Percentiles rank a stretch among this genome's conserved stretches.
These are phyloP conservation scores for Cytospora leucostoma DNA, from an alignment of 2,329 filamentous ascomycete species.

Conservation along the genomic window DNA sequence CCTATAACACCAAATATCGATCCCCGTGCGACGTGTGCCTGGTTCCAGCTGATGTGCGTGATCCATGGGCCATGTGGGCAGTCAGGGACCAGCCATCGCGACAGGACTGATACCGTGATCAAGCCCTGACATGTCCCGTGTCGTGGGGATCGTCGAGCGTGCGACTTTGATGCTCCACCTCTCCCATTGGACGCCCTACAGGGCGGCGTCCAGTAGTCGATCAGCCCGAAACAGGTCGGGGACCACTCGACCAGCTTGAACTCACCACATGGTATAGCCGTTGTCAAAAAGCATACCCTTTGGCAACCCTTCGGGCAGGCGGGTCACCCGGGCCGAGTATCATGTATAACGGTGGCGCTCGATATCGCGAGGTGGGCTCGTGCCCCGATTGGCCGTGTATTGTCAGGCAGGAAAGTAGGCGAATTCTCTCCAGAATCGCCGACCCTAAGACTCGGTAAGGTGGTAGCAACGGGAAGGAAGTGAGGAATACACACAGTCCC, in stretches of 20 bases:
- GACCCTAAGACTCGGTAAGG: no score
- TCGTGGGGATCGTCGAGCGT: background rate
- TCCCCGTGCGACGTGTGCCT: background rate
- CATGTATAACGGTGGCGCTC: background rate
- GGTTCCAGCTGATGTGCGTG: background rate
- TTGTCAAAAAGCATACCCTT: background rate
- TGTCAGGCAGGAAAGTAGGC: no score
- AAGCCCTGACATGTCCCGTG: background rate
- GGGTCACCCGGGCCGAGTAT: background rate
- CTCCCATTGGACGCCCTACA: background rate
- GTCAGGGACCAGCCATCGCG: background rate
- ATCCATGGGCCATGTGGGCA: conserved; percentile 1
- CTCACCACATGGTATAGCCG: background rate
- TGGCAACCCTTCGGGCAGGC: background rate
- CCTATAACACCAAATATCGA: background rate
- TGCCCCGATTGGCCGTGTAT: no score
- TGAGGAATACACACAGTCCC: no score
- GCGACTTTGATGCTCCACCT: background rate
- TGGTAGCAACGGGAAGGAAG: no score
- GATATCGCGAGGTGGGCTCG: background rate
- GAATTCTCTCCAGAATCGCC: no score
- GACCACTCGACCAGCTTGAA: background rate
- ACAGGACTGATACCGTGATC: background rate
- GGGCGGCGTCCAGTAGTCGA: background rate
- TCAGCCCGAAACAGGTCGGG: background rate